Conservation (phyloP, 2,329 filamentous ascomycete species). For the Cercospora beticola region DNA sequence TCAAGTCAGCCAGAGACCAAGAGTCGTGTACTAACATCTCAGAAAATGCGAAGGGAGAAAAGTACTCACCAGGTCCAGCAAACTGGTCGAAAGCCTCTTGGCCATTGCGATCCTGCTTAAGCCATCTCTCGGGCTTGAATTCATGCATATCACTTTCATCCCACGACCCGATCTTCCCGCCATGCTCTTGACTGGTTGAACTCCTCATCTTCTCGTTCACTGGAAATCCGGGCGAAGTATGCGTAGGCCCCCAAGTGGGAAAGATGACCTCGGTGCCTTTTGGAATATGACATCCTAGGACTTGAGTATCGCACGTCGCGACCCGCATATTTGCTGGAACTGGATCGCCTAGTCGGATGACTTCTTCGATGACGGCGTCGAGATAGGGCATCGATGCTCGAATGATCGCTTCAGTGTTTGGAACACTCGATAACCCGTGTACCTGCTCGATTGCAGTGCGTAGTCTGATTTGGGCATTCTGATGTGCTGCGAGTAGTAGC, state of each 20-base stretch:
- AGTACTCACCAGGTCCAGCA: constrained; percentile 1
- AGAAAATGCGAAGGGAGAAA: too few species aligned
- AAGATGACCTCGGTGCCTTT: constrained; percentile 7
- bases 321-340: background rate
- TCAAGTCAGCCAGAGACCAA: background rate
- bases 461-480: constrained; percentile 39
- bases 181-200: background rate
- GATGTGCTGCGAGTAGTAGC: constrained; percentile 42
- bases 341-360: background rate
- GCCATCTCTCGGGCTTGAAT: constrained; percentile 7
- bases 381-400: background rate
- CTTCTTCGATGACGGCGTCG: background rate
- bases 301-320: background rate
- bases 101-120: background rate
- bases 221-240: background rate
- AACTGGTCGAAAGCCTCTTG: background rate
- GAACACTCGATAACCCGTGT: background rate
- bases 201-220: background rate
- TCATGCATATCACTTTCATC: background rate
- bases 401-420: background rate
- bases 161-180: constrained; percentile 1
- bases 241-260: background rate
- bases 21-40: too few species aligned
- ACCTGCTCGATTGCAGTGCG: constrained; percentile 25
- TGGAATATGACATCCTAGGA: background rate